Evolutionary conservation across 768 basidiomycete species (phyloP), one percentile per base, ranked within the genome.

Genomic region (Cystoderma amianthinum): DNA sequence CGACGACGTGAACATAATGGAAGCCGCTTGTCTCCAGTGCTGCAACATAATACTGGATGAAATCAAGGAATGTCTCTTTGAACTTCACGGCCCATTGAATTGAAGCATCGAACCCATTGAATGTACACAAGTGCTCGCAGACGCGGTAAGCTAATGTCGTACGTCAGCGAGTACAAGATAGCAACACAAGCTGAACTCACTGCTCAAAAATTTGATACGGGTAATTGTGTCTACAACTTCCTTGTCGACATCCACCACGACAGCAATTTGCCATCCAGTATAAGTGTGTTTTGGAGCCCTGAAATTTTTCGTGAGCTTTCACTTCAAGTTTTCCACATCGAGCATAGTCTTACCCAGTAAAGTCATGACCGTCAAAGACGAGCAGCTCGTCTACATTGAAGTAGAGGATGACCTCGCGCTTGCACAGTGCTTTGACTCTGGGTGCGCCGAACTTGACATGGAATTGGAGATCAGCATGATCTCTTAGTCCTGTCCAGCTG

Each of bases 371-470:
- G 18, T 39, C 38, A 23, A 45, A 48, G 3, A 48, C 40, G 19
- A 41, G 18, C 0, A 53, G 23, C 4, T 53, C 43, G 7, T 44
- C 44, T n/a, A 48, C 38, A n/a, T 45, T 48, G 39, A 55, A 44
- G 43, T 43, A 47, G n/a, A 53, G 39, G 13, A 52, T 35, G 25
- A 49, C 49, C 32, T 55, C 54, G n/a, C 45, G 43, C 1, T 24
- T 38, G 37, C 54, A 55, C 13, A 55, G 42, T 11, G 48, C 49
- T 32, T 41, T 40, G 36, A 53, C 34, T 18, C 36, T 41, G 7
- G 47, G 54, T 11, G 50, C 47, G 22, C 48, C 34, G 34, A 55
- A 55, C 18, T 44, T n/a, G n/a, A n/a, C n/a, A n/a, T n/a, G n/a
- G n/a, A n/a, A n/a, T n/a, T n/a, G n/a, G n/a, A n/a, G n/a, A 37